Evolutionary conservation across 768 basidiomycete species (phyloP), one percentile per base, ranked within the genome.

Genomic region (Suillus spraguei): DNA sequence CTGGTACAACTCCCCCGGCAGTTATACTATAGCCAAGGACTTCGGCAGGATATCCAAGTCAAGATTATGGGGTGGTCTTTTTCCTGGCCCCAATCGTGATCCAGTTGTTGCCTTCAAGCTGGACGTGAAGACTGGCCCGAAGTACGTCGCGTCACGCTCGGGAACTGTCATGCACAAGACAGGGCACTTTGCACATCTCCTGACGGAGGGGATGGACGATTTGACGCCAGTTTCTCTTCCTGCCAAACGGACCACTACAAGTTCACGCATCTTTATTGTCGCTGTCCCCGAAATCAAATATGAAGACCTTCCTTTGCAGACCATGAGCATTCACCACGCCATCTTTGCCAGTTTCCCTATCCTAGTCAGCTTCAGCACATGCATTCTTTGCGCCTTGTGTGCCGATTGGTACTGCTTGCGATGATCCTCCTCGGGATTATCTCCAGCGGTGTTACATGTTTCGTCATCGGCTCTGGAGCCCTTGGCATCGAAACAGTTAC

Each of bases 1-100:
- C n/a, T 77, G 74, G 74, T 77, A 77, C 56, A 77, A 77, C 41
- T 67, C 74, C 11, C 77, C 76, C 0, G 76, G 77, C 17, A 74
- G 74, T 53, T 67, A 73, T 36, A 60, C 63, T 39, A 65, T 77
- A 20, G 76, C 76, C 24, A 71, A 67, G 54, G 66, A 67, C 20
- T 74, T 77, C 20, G 72, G 71, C 6, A 61, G 62, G 20, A 67
- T 76, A 22, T 72, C 73, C 4, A 65, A 59, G 9, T 69, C 71
- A 36, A 64, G 60, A 28, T 33, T 77, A 58, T 76, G 72, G 74
- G 47, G 62, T 46, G 67, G 61, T 3, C 20, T 73, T 16, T 76
- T 70, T 62, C 73, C 74, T 24, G 68, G 71, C 8, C 56, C 61
- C 4, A 58, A 66, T 9, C 63, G 62, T 32, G 66, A 74, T 1